Percentiles rank a stretch among this genome's conserved stretches.
Conservation (phyloP, 805 yeast genomes). For the Candida alai region DNA sequence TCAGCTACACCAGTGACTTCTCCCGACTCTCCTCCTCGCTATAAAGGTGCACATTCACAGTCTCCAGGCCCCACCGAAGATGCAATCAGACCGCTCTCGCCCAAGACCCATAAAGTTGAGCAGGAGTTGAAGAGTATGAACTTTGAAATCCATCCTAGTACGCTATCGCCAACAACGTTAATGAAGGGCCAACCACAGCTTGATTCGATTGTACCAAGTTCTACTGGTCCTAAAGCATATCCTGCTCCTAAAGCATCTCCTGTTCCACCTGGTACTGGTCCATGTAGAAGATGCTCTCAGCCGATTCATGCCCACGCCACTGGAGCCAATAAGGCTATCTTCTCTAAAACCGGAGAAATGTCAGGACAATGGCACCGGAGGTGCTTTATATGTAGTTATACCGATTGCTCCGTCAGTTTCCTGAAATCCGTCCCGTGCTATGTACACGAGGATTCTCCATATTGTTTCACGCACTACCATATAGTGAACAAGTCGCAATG, state of each 20-base stretch:
- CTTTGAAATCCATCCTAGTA: conserved; percentile 14
- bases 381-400: conserved; percentile 69
- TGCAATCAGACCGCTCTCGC: conserved; percentile 26
- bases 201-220: too few relatives aligned
- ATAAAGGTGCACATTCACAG: too few relatives aligned
- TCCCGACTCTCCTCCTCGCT: too few relatives aligned
- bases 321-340: conserved; percentile 56
- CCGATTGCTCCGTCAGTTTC: conserved; percentile 53
- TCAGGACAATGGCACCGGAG: conserved; percentile 92
- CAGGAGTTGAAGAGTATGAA: conserved; percentile 30
- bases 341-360: conserved; percentile 78
- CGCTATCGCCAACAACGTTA: conserved; percentile 9
- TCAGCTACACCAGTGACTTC: too few relatives aligned
- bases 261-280: conserved; percentile 67
- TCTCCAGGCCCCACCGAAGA: too few relatives aligned
- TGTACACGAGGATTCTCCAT: conserved; percentile 75
- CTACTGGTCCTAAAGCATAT: background rate
- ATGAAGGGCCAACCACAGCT: too few relatives aligned
- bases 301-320: conserved; percentile 42
- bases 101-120: conserved; percentile 30
- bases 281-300: conserved; percentile 70
- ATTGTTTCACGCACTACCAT: conserved; percentile 78
- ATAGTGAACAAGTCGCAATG: conserved; percentile 72
- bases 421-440: conserved; percentile 65
- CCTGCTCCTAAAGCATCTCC: conserved; percentile 9